A percentile compares a stretch with the other conserved stretches of the same genome.
Evolutionary conservation across 225 moss, liverwort and hornwort genomes (phyloP).

Genomic region (Bryum argenteum): DNA sequence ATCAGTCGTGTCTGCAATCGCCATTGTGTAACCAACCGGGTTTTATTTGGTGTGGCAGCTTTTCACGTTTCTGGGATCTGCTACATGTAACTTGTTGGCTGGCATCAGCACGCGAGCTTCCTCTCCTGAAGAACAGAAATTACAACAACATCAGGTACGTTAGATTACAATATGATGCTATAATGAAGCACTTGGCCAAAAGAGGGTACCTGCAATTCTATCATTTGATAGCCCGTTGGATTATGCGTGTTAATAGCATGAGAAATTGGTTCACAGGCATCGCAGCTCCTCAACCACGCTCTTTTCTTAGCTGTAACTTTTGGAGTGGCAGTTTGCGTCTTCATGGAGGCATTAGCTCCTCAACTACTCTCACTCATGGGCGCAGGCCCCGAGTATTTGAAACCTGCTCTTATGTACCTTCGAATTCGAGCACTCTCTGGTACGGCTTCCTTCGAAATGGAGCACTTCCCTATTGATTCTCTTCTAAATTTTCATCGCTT

Average conservation of each 20-base stretch:
- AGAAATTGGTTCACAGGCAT: conserved; percentile 55
- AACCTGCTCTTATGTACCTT: conserved; percentile 74
- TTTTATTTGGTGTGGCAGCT: conserved; percentile 51
- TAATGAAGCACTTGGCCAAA: conserved; percentile 7
- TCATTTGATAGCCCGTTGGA: not conserved
- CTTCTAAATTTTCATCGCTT: not conserved
- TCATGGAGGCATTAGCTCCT: conserved; percentile 64
- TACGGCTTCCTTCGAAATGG: conserved; percentile 19
- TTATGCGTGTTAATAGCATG: conserved; percentile 10
- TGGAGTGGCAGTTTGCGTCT: conserved; percentile 53
- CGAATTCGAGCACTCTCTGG: conserved; percentile 80
- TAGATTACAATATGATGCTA: not conserved
- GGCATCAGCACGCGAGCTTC: conserved; percentile 48
- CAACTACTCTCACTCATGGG: conserved; percentile 69
- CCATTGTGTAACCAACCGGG: conserved; percentile 19
- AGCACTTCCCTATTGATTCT: not conserved
- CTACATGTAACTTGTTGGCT: conserved; percentile 80
- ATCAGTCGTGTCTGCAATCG: not conserved
- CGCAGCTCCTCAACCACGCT: conserved; percentile 72
- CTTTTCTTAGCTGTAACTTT: conserved; percentile 64
- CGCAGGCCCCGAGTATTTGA: conserved; percentile 67
- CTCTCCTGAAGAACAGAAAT: conserved; percentile 54
- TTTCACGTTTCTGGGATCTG: conserved; percentile 73
- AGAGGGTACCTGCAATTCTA: not conserved
- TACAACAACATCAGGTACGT: conserved; percentile 64